Evolutionary conservation across 306 rosid genomes (phyloP).

Genomic region (Fragaria iinumae): DNA sequence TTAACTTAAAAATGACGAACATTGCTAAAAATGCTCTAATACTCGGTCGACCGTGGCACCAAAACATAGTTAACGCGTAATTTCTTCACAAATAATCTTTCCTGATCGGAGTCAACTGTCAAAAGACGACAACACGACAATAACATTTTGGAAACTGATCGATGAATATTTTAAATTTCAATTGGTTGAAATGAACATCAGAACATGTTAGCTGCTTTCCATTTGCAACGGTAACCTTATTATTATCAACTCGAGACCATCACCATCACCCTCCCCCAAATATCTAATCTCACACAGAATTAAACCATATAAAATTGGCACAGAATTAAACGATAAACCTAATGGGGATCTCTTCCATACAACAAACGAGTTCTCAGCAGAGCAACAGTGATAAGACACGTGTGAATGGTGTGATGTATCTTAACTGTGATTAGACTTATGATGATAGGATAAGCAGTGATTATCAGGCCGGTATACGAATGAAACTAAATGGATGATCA

Average conservation of each 20-base stretch:
- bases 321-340: neutral
- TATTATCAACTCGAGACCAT: neutral
- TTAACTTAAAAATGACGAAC: too few species aligned
- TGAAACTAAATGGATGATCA: too few species aligned
- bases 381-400: neutral
- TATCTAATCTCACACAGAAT: conserved; percentile 11
- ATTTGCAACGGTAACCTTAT: conserved; percentile 36
- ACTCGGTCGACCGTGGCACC: too few species aligned
- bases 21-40: too few species aligned
- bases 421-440: neutral
- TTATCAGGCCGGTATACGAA: too few species aligned
- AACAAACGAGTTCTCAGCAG: neutral
- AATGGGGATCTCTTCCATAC: neutral
- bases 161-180: neutral
- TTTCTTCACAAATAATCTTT: neutral
- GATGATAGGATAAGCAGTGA: neutral
- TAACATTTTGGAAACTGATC: conserved; percentile 11
- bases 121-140: conserved; percentile 28
- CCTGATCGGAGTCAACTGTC: neutral
- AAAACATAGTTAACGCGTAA: too few species aligned
- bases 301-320: neutral
- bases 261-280: conserved; percentile 22
- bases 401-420: neutral
- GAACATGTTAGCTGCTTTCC: conserved; percentile 42
- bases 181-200: conserved; percentile 17